Evolutionary conservation across 345 rosid genomes (phyloP).

Genomic region (Populus ilicifolia): DNA sequence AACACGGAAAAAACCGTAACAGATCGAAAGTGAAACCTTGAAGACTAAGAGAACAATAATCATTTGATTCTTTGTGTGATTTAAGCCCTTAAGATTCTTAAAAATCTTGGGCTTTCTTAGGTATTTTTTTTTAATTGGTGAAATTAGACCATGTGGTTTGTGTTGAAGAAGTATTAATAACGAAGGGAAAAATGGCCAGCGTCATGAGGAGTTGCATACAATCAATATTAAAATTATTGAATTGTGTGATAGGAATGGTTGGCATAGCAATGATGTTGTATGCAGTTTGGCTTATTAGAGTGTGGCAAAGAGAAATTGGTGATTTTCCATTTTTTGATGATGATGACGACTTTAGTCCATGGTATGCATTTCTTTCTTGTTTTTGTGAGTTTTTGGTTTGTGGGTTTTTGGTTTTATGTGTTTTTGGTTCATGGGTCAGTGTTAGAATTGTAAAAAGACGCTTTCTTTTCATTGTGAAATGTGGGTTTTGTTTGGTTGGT

Average conservation of each 20-base stretch:
- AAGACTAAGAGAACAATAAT: neutral
- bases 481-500: neutral
- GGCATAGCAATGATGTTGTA: constrained; percentile 74
- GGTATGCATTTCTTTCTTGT: constrained; percentile 38
- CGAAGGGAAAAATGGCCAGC: constrained; percentile 30
- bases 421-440: constrained; percentile 7
- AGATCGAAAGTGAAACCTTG: neutral
- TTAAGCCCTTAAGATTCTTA: neutral
- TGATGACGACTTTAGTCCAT: constrained; percentile 45
- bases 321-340: constrained; percentile 42
- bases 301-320: constrained; percentile 64
- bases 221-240: constrained; percentile 69
- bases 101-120: neutral
- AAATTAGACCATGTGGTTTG: neutral
- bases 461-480: neutral
- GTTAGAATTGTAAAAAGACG: neutral
- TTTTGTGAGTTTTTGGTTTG: neutral
- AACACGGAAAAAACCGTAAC: neutral
- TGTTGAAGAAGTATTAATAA: neutral
- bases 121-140: neutral
- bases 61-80: neutral
- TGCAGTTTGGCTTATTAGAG: constrained; percentile 66
- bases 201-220: constrained; percentile 63
- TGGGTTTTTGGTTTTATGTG: neutral
- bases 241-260: constrained; percentile 73